Evolutionary conservation across 192 early-diverging fungal species (phyloP), one percentile per base, ranked within the genome.

Genomic region (Linnemannia hyalina): DNA sequence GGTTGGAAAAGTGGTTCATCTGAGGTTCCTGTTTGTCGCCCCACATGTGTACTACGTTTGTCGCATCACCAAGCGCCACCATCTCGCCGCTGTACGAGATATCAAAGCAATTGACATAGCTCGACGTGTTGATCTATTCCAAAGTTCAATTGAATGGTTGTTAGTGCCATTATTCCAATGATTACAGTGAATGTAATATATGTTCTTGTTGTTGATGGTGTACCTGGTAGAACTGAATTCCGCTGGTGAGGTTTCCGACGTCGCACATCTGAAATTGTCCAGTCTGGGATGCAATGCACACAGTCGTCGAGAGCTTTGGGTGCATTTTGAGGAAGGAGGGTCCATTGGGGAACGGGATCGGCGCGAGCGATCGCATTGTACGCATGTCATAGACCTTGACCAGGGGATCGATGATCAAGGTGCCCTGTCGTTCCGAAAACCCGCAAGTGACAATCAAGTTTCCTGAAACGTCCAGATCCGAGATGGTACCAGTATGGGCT

Each of bases 311-410:
- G 22, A 94, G 82, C 9, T 89, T 90, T 11, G 95, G 96, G 72
- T 96, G 94, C 91, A 97, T 95, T 32, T 89, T 90, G n/a, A 96
- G 82, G 70, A 93, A 91, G 44, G 87, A 91, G 3, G 95, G 95
- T 9, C 94, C 93, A 41, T 88, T 87, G 0, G 93, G 91, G 77
- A 95, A 97, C 1, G 95, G 89, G 29, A 96, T 91, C 2, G 95
- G 94, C 5, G 93, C 90, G 20, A 97, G 89, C 35, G 92, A 90
- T 40, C 93, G 90, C 83, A 95, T 92, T 13, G 92, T 92, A 23
- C 96, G 88, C 52, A 97, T 93, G 74, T 97, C 96, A 69, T 91
- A 97, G n/a, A 97, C 88, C 82, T 97, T 97, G 49, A 97, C 93
- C 72, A 95, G 78, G 11, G 95, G 93, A 85, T 97, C 96, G 55